Evolutionary conservation across 2,329 filamentous ascomycete species (phyloP).

Genomic region (Claviceps sp.): DNA sequence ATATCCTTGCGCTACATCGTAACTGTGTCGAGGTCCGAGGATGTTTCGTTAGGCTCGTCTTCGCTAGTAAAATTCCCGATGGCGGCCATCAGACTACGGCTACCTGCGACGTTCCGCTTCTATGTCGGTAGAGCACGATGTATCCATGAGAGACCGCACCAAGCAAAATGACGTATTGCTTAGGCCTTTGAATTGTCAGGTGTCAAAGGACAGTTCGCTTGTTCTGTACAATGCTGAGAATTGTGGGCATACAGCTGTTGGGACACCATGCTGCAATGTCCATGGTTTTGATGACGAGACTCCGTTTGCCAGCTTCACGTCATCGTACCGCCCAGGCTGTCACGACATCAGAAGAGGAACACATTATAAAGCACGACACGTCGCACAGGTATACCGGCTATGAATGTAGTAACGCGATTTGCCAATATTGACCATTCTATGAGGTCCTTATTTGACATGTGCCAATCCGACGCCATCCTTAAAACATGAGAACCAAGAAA

Average conservation of each 20-base stretch:
- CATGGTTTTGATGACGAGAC: not conserved
- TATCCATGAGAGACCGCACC: no score
- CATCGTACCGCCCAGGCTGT: not conserved
- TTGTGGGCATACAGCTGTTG: not conserved
- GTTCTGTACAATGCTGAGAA: no score
- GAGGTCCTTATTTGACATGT: slow-evolving; percentile 25
- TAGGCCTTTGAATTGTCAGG: no score
- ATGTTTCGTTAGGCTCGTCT: no score
- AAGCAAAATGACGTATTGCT: no score
- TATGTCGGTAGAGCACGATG: no score
- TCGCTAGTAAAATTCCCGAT: no score
- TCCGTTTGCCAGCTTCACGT: not conserved
- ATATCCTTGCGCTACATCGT: no score
- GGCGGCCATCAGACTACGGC: no score
- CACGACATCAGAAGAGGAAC: not conserved
- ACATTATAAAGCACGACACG: not conserved
- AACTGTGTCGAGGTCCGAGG: no score
- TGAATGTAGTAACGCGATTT: slow-evolving; percentile 14
- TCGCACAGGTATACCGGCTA: not conserved
- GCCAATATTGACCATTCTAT: slow-evolving; percentile 21
- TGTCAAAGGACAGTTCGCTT: no score
- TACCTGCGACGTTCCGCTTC: no score
- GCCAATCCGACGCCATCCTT: slow-evolving; percentile 31
- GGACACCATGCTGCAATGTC: not conserved
- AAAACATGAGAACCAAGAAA: slow-evolving; percentile 24